These are phyloP conservation scores for Lasiodiplodia citricola DNA, from an alignment of 2,329 filamentous ascomycete species.

Conservation along the genomic window DNA sequence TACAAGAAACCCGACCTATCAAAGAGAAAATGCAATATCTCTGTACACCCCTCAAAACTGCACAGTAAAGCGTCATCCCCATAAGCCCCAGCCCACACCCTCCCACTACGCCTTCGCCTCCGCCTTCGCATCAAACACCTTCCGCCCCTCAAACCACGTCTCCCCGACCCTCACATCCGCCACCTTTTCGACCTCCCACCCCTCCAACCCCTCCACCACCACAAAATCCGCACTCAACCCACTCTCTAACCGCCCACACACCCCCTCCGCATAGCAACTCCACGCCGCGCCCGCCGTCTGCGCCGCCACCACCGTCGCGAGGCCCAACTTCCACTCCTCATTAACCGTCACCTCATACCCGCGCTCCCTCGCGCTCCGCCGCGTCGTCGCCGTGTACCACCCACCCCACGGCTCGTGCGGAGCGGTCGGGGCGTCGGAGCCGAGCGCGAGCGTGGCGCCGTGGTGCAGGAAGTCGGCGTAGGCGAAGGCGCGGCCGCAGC, in stretches of 20 bases:
- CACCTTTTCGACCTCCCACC: conserved; percentile 56
- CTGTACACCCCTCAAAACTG: too few species aligned
- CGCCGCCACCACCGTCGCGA: conserved; percentile 60
- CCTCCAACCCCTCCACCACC: conserved; percentile 55
- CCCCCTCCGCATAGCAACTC: conserved; percentile 62
- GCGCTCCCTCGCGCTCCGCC: conserved; percentile 60
- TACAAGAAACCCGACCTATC: too few species aligned
- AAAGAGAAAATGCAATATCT: too few species aligned
- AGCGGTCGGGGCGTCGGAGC: conserved; percentile 65
- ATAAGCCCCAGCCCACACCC: neutral
- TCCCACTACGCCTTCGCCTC: neutral
- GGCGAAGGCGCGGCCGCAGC: conserved; percentile 65
- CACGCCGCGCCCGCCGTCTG: conserved; percentile 63
- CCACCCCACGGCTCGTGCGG: conserved; percentile 61
- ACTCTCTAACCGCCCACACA: conserved; percentile 58
- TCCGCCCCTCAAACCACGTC: conserved; percentile 60
- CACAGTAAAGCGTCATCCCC: neutral
- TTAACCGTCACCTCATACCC: conserved; percentile 53
- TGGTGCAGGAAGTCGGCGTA: conserved; percentile 65
- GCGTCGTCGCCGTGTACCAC: conserved; percentile 64
- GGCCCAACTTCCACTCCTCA: conserved; percentile 57
- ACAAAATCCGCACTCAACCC: conserved; percentile 66
- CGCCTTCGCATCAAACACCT: conserved; percentile 40
- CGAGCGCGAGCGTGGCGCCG: conserved; percentile 62
- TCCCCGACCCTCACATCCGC: conserved; percentile 54